These are phyloP conservation scores for Aspergillus ochraceus DNA, from an alignment of 2,329 filamentous ascomycete species.

Conservation along the genomic window DNA sequence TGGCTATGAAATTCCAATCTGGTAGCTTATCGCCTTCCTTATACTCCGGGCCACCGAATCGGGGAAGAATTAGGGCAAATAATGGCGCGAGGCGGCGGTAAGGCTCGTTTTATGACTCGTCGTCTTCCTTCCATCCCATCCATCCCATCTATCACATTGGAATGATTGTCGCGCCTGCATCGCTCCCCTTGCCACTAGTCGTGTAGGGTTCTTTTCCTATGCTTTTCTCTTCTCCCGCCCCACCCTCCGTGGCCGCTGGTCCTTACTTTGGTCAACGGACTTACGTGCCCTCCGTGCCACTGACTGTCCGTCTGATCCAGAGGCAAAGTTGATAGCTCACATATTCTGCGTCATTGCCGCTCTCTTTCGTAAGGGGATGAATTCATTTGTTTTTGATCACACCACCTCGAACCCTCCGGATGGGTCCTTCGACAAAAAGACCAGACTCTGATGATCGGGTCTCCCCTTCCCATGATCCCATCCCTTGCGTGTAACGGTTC, in stretches of 20 bases:
- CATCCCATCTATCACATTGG: not conserved
- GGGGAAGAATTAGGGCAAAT: not conserved
- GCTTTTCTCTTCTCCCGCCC: not conserved
- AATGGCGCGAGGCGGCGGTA: not conserved
- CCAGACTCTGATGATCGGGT: not conserved
- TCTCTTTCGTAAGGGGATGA: not conserved
- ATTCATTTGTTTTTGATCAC: not conserved
- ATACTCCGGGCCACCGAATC: not conserved
- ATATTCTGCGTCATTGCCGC: not conserved
- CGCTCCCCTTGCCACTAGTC: not conserved
- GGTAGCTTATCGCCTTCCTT: not conserved
- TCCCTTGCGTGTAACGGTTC: constrained; percentile 8
- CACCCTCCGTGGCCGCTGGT: not conserved
- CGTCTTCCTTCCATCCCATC: not conserved
- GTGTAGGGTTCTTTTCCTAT: not conserved
- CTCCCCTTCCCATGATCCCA: not conserved
- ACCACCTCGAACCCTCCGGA: not conserved
- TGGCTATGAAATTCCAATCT: not conserved
- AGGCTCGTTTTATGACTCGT: not conserved
- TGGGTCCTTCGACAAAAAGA: not conserved
- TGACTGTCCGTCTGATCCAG: not conserved
- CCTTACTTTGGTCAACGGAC: not conserved
- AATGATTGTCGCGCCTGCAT: not conserved
- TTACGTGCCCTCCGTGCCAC: not conserved
- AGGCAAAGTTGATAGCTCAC: not conserved